Evolutionary conservation across 2,329 filamentous ascomycete species (phyloP).

Genomic region (Claviceps pazoutovae): DNA sequence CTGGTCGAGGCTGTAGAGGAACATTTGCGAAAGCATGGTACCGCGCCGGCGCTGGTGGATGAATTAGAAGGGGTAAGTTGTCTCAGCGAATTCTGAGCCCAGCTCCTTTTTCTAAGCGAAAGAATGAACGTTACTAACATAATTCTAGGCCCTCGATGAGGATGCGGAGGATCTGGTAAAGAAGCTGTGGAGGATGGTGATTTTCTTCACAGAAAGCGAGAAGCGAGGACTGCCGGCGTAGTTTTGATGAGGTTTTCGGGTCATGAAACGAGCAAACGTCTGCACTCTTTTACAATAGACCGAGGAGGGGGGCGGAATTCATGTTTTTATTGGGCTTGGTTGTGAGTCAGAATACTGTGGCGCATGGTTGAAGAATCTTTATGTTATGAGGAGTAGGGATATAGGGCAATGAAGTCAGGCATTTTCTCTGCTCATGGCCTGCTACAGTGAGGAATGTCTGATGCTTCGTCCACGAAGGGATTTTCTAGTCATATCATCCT

Average conservation of each 20-base stretch:
- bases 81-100: not conserved
- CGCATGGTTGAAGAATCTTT: not conserved
- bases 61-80: constrained; percentile 66
- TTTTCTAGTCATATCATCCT: no score
- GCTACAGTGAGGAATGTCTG: not conserved
- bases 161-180: constrained; percentile 88
- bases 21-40: constrained; percentile 61
- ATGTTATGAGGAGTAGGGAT: constrained; percentile 1
- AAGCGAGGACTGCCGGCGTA: constrained; percentile 62
- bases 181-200: constrained; percentile 97
- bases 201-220: constrained; percentile 93
- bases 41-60: constrained; percentile 68
- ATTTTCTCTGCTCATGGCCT: not conserved
- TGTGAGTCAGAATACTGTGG: not conserved
- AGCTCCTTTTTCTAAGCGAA: no score
- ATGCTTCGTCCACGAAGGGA: not conserved
- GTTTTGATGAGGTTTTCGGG: not conserved
- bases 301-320: not conserved
- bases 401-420: not conserved
- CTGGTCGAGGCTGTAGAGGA: constrained; percentile 86
- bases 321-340: not conserved
- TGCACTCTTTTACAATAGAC: not conserved
- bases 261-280: not conserved
- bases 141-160: constrained; percentile 65
- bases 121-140: constrained; percentile 14